Evolutionary conservation across 768 basidiomycete species (phyloP), one percentile per base, ranked within the genome.

Genomic region (Leccinum truebloodii): DNA sequence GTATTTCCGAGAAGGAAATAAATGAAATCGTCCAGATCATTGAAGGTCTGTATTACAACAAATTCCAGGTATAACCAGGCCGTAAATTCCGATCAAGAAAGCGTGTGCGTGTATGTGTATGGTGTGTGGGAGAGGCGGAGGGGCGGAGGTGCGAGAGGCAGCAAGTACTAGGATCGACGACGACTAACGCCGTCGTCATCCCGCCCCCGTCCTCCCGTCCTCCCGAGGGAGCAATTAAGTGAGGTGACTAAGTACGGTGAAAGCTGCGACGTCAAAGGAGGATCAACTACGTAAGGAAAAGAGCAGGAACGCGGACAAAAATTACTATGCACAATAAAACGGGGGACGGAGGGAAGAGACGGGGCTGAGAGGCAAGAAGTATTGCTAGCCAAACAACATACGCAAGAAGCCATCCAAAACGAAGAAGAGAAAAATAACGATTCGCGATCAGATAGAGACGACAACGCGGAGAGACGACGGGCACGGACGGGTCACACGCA

Each of bases 31-130:
- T 74, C 73, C 72, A 72, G 65, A 68, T 44, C 41, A 44, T 44
- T 18, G 7, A 68, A 64, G 63, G 64, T 63, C 57, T 75, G 70
- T 73, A 73, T 72, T 73, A 73, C 73, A 73, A 74, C 72, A 75
- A 46, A 2, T 70, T 61, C 68, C 73, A 73, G 72, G 72, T 75
- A 73, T 73, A 70, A 46, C 44, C 73, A 71, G 70, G 62, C 68
- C 61, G 59, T 64, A 70, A 44, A 46, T 46, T 75, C 65, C 66
- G 65, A 73, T 63, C 72, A 72, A 68, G 63, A 68, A 62, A 55
- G 46, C 22, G 58, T 54, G 49, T 26, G 61, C n/a, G n/a, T 35
- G 37, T 46, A 3, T 46, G 6, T 46, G 44, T 46, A 20, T 22
- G 41, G 6, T 22, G 44, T 46, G 44, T 46, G 44, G 20, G 44